Evolutionary conservation across 208 protist species (phyloP).

Genomic region (Trypanosoma scelopori): DNA sequence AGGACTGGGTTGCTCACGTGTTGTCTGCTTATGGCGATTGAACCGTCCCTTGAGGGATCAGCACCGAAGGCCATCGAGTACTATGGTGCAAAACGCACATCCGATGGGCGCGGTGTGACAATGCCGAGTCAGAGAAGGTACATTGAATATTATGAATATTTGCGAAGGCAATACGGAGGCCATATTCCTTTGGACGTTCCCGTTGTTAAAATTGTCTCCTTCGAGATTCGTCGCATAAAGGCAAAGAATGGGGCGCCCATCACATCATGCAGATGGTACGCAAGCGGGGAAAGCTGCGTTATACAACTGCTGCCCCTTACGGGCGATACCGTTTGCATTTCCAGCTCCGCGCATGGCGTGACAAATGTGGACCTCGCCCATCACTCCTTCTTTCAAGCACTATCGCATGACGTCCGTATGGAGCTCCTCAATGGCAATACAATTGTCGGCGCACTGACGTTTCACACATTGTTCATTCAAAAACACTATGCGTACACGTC

Average conservation of each 20-base stretch:
- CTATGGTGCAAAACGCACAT: constrained; percentile 75
- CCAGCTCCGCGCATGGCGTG: background rate
- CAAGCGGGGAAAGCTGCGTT: background rate
- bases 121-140: constrained; percentile 80
- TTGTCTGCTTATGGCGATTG: constrained; percentile 61
- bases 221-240: constrained; percentile 14
- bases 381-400: constrained; percentile 3
- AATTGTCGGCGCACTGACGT: constrained; percentile 37
- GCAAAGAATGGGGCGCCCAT: background rate
- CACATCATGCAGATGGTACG: constrained; percentile 20
- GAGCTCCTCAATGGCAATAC: constrained; percentile 30
- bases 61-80: constrained; percentile 62
- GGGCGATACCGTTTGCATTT: background rate
- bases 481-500: constrained; percentile 27
- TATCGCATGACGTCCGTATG: constrained; percentile 36
- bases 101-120: constrained; percentile 85
- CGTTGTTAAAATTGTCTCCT: constrained; percentile 27
- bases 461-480: constrained; percentile 58
- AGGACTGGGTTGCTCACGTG: constrained; percentile 95
- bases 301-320: background rate
- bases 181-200: constrained; percentile 38
- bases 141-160: constrained; percentile 65
- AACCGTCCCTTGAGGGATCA: constrained; percentile 35
- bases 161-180: constrained; percentile 40
- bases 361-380: constrained; percentile 2